Base-by-base conservation (phyloP, 345 rosid genomes). In the Carallia brachiata region DNA sequence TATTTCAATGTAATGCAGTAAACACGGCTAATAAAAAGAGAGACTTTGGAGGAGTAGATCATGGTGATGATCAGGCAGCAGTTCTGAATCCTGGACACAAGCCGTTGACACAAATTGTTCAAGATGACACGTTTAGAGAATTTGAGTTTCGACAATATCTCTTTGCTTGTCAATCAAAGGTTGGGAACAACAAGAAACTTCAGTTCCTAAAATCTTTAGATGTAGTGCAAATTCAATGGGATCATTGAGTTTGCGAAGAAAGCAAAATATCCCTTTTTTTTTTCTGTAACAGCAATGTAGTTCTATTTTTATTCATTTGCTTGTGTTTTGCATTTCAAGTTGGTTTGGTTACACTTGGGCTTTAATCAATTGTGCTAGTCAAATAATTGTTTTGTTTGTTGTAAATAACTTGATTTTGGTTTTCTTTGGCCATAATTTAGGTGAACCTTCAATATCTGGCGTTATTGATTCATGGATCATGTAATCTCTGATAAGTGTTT, bases 81-180 rank as follows among this genome's bases (percentile, higher is more conserved):
- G 74, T 95, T 68, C 85, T 92, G 48, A 85, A 87, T 73, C 84
- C 93, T 67, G 93, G 84, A 83, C 86, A 75, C 77, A 92, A 92
- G 76, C 80, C 80, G 34, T 69, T 95, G 84, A 81, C 90, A 4
- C 93, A 85, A 67, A 85, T 95, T 76, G 90, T 90, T 75, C 95
- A 91, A 83, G 97, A 94, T 83, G 97, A 90, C 77, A 88, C 92
- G 40, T 94, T 91, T 71, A 85, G 93, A 73, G 99, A 90, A 77
- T 95, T 90, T 71, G 99, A 95, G 59, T 95, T 92, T 81, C 87
- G 93, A 76, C 97, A 92, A 76, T 95, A 92, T 83, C 89, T 92
- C 66, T 91, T 95, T 81, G 92, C 97, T 66, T 90, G 90, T 76
- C 97, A 95, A 74, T 87, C 96, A 66, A 83, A 86, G 96, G 99